phyloP scores from a whole-genome alignment of 345 rosid species.

The Garcia nutans region DNA sequence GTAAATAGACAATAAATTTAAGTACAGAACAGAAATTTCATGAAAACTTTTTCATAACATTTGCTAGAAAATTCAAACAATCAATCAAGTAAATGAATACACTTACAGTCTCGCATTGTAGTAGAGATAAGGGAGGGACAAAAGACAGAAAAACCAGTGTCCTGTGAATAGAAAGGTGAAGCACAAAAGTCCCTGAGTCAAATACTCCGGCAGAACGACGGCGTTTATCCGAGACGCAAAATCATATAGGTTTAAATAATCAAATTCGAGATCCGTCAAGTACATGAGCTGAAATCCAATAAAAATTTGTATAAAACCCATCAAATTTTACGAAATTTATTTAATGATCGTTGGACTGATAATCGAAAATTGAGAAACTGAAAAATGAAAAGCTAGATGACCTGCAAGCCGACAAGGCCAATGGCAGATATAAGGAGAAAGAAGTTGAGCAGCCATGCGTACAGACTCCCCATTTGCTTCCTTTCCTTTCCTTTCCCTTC shows the following conservation, averaged over 20 bases:
- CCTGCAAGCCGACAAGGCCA: slow-evolving; percentile 18
- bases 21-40: no score
- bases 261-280: slow-evolving; percentile 44
- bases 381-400: neutral
- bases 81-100: neutral
- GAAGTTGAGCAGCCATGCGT: slow-evolving; percentile 18
- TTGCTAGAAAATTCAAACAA: no score
- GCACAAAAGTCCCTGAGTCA: slow-evolving; percentile 38
- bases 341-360: neutral
- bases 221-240: slow-evolving; percentile 32
- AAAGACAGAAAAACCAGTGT: slow-evolving; percentile 41
- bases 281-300: slow-evolving; percentile 37
- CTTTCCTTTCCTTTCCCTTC: neutral
- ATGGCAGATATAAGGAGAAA: slow-evolving; percentile 14
- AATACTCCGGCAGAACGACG: slow-evolving; percentile 39
- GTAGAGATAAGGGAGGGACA: slow-evolving; percentile 42
- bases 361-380: no score
- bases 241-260: slow-evolving; percentile 48
- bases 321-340: neutral
- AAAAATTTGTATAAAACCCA: neutral
- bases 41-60: no score
- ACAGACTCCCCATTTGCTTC: slow-evolving; percentile 6
- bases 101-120: slow-evolving; percentile 42
- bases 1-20: no score
- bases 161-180: slow-evolving; percentile 35